Evolutionary conservation across 805 yeast species (phyloP).

Genomic region (Ogataea corticis): DNA sequence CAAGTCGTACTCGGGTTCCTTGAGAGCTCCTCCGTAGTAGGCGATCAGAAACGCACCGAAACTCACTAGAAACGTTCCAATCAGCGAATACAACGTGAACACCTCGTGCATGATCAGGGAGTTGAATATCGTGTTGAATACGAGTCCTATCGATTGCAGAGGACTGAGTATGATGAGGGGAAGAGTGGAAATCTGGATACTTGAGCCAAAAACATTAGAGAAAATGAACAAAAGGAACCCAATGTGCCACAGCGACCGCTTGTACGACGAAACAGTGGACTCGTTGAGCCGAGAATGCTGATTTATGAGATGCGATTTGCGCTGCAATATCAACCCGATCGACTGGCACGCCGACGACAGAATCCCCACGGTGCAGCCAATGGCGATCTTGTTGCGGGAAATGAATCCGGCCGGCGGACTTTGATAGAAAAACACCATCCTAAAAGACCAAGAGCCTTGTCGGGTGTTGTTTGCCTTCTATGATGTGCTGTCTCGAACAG

Average conservation of each 20-base stretch:
- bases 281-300: conserved; percentile 27
- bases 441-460: neutral
- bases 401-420: conserved; percentile 1
- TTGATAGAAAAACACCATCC: neutral
- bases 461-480: conserved; percentile 3
- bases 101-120: conserved; percentile 64
- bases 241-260: conserved; percentile 66
- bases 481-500: conserved; percentile 2
- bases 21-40: conserved; percentile 67
- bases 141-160: conserved; percentile 83
- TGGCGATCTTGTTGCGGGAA: conserved; percentile 33
- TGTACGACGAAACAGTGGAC: conserved; percentile 36
- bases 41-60: conserved; percentile 80
- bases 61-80: conserved; percentile 69
- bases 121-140: conserved; percentile 79
- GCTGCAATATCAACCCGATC: conserved; percentile 76
- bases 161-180: conserved; percentile 83
- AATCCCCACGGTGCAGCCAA: conserved; percentile 72
- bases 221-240: conserved; percentile 72
- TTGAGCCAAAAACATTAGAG: conserved; percentile 77
- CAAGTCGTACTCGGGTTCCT: conserved; percentile 53
- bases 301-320: conserved; percentile 67
- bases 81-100: conserved; percentile 55
- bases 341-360: conserved; percentile 78
- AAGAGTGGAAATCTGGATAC: conserved; percentile 79